Evolutionary conservation across 768 basidiomycete genomes (phyloP).

Genomic region (Phylloporus sp.): DNA sequence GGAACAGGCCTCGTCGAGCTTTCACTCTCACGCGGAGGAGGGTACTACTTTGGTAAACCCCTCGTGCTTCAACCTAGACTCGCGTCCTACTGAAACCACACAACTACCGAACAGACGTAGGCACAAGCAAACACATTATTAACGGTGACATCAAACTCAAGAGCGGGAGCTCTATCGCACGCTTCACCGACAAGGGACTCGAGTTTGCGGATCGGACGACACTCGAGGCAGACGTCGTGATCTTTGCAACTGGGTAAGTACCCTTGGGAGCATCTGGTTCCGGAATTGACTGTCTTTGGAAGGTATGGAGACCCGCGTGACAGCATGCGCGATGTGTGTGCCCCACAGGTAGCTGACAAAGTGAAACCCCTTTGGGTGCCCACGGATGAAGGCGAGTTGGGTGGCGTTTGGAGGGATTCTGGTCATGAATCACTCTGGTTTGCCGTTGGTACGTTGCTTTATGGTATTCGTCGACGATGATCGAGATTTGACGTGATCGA

Average conservation of each 20-base stretch:
- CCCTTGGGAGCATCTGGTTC: not conserved
- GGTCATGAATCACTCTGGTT: slow-evolving; percentile 37
- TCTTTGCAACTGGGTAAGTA: slow-evolving; percentile 31
- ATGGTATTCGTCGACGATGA: not conserved
- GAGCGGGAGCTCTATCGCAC: slow-evolving; percentile 34
- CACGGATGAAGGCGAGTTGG: slow-evolving; percentile 60
- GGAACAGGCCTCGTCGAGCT: slow-evolving; percentile 32
- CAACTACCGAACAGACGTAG: slow-evolving; percentile 24
- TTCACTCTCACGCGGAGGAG: slow-evolving; percentile 29
- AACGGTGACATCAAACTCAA: slow-evolving; percentile 51
- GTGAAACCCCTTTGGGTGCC: slow-evolving; percentile 58
- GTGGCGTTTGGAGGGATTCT: slow-evolving; percentile 33
- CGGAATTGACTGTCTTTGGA: not conserved
- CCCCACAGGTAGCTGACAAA: slow-evolving; percentile 41
- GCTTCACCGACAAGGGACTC: slow-evolving; percentile 32
- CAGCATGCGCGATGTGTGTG: slow-evolving; percentile 42
- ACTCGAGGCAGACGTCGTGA: slow-evolving; percentile 30
- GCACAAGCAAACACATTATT: slow-evolving; percentile 42
- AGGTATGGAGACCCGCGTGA: slow-evolving; percentile 47
- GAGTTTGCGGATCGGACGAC: slow-evolving; percentile 28
- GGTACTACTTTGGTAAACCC: slow-evolving; percentile 38
- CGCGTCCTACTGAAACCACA: not conserved
- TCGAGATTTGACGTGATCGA: not conserved
- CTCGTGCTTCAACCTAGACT: too few species aligned
- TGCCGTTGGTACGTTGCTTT: slow-evolving; percentile 20